Base-by-base conservation (phyloP, 2,329 filamentous ascomycete genomes). In the Talaromyces marneffei region DNA sequence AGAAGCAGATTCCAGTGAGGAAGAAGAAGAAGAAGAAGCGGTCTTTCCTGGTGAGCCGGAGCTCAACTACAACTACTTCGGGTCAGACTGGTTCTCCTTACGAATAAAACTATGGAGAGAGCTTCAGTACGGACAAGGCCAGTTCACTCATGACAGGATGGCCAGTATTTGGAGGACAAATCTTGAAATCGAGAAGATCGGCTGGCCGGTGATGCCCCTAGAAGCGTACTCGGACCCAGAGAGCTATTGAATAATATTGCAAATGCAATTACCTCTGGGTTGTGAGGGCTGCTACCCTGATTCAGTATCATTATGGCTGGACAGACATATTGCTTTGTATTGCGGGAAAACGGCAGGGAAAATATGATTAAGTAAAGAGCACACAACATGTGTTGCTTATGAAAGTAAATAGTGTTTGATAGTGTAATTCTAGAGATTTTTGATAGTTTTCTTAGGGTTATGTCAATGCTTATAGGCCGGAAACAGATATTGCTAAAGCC, bases 101-200 rank as follows among this genome's bases (percentile, higher is more conserved):
- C 39, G 16, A 20, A 40, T 50, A 27, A 57, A 57, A 35, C 25
- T 58, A 18, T 58, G 55, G 55, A 25, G 39, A 2, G 23, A 31
- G n/a, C 55, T 58, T 46, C 20, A 7, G 9, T 37, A 58, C 20
- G 16, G 37, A 58, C 27, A 23, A 29, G 18, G 29, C 27, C 8
- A 37, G 25, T 10, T 27, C 29, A n/a, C 39, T 40, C 3, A 40
- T 40, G 39, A 40, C 39, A 40, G 39, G 9, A 7, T 37, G 25
- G 25, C n/a, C 42, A 50, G 33, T 25, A 35, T 35, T 27, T 58
- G 56, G 56, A 40, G 44, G 56, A 33, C 56, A 31, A 58, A 37
- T 50, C 39, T 58, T 16, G 56, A 58, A 58, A 48, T 37, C 7
- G 40, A 48, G 42, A 46, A 16, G 27, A 31, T 58, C 33, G 42